These are phyloP conservation scores for Myriosclerotinia duriaeana DNA, from an alignment of 2,329 filamentous ascomycete species.

Conservation along the genomic window DNA sequence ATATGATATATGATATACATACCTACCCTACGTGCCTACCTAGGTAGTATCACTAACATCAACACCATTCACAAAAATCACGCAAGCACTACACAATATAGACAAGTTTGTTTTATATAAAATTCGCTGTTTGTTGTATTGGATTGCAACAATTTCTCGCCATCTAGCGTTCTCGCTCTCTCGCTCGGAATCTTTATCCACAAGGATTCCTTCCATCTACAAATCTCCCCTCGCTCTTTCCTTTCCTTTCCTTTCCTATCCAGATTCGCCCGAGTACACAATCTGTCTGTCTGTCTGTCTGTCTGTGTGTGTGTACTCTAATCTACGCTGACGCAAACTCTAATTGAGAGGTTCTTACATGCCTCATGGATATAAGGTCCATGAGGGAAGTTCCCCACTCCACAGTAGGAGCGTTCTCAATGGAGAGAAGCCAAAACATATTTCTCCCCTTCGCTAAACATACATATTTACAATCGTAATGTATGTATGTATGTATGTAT, in stretches of 20 bases:
- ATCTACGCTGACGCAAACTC: neutral
- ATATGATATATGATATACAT: no score
- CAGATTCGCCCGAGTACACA: neutral
- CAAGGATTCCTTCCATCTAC: neutral
- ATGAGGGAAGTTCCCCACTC: conserved; percentile 10
- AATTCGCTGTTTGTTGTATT: neutral
- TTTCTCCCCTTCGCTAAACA: neutral
- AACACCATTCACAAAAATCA: no score
- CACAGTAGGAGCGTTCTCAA: conserved; percentile 1
- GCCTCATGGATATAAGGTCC: neutral
- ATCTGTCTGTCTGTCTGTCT: no score
- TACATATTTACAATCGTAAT: conserved; percentile 9
- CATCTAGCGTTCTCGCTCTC: neutral
- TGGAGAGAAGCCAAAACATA: neutral
- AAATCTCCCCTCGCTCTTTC: neutral
- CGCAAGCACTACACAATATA: no score
- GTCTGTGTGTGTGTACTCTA: neutral
- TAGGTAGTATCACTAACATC: no score
- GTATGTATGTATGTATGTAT: neutral
- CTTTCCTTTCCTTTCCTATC: neutral
- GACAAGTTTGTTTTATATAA: neutral
- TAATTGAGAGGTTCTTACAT: conserved; percentile 6
- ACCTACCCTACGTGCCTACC: no score
- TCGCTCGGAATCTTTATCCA: neutral
- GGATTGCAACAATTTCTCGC: neutral